phyloP scores from a whole-genome alignment of 805 yeast genomes.

The Wickerhamomyces pijperi region DNA sequence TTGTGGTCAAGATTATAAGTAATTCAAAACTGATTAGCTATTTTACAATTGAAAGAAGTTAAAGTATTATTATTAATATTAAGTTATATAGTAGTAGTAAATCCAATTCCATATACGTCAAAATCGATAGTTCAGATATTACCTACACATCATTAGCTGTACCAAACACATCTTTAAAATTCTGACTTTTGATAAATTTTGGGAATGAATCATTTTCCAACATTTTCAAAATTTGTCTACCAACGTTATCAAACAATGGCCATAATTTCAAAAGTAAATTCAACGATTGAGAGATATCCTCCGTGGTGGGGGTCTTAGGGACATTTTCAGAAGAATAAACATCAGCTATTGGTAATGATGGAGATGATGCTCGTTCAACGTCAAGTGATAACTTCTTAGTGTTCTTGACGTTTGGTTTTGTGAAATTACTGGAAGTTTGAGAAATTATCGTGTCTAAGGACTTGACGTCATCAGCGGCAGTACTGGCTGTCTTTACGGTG shows the following conservation, averaged over 20 bases:
- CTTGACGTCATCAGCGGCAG: background rate
- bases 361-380: slow-evolving; percentile 3
- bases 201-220: slow-evolving; percentile 70
- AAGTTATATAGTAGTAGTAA: no score
- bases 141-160: no score
- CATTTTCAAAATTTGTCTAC: slow-evolving; percentile 38
- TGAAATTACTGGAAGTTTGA: slow-evolving; percentile 1
- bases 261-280: slow-evolving; percentile 25
- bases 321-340: background rate
- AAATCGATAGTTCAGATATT: no score
- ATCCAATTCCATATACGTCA: no score
- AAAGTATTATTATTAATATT: no score
- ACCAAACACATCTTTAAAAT: slow-evolving; percentile 22
- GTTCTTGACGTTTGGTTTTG: slow-evolving; percentile 4
- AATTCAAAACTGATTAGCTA: no score
- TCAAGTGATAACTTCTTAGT: slow-evolving; percentile 14
- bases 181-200: slow-evolving; percentile 42
- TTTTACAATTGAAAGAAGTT: no score
- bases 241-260: slow-evolving; percentile 37
- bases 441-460: background rate
- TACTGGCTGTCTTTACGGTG: background rate
- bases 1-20: no score
- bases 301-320: slow-evolving; percentile 22
- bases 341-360: background rate
- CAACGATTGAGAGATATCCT: slow-evolving; percentile 23